Percentiles rank a stretch among this genome's conserved stretches.
Evolutionary conservation across 768 basidiomycete species (phyloP).

Genomic region (Leucocoprinus sp.): DNA sequence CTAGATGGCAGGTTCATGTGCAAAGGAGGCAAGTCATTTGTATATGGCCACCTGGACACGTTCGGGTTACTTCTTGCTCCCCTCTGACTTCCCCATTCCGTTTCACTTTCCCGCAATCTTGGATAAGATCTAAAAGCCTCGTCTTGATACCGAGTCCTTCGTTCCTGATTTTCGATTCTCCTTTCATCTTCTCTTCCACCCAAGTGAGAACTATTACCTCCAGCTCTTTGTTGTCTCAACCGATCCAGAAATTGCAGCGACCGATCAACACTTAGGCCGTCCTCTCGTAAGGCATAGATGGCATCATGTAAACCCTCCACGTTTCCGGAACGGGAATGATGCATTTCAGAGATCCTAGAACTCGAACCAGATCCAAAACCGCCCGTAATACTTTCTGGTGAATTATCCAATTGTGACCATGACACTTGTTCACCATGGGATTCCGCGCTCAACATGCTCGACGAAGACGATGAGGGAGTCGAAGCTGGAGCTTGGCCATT

Average conservation of each 20-base stretch:
- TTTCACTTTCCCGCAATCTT: not conserved
- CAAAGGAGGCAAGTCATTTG: not conserved
- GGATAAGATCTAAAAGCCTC: not conserved
- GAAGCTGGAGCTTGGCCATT: not conserved
- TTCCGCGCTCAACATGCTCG: not conserved
- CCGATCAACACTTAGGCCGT: slow-evolving; percentile 4
- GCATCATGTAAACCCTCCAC: slow-evolving; percentile 1
- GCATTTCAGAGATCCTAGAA: not conserved
- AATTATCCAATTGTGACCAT: slow-evolving; percentile 5
- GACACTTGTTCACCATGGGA: not conserved
- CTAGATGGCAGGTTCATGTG: not conserved
- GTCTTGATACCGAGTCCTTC: not conserved
- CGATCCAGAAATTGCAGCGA: slow-evolving; percentile 6
- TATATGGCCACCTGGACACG: not conserved
- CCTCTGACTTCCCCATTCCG: not conserved
- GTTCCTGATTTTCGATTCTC: not conserved
- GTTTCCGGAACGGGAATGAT: not conserved
- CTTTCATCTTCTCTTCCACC: not conserved
- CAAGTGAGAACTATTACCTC: not conserved
- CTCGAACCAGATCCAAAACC: not conserved
- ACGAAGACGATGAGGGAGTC: not conserved
- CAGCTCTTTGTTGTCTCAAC: not conserved
- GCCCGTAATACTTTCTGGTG: not conserved
- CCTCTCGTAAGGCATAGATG: slow-evolving; percentile 5
- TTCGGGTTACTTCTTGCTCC: not conserved